These are phyloP conservation scores for Hypoxylon rubiginosum DNA, from an alignment of 2,329 filamentous ascomycete species.

Conservation along the genomic window DNA sequence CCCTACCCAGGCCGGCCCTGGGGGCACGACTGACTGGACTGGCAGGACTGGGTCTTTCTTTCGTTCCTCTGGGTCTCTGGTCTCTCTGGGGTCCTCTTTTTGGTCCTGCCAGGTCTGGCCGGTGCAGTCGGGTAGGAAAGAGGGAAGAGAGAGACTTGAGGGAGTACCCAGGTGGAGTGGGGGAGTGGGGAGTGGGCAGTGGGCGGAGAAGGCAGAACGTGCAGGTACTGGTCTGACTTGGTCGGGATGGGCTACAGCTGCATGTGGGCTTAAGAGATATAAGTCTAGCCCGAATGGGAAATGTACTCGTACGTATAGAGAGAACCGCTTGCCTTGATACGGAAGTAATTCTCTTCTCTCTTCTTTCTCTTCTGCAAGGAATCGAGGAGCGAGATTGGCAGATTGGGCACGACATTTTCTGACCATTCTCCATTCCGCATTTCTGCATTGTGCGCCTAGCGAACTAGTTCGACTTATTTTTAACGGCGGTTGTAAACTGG, in stretches of 20 bases:
- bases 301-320: constrained; percentile 25
- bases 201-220: background rate
- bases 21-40: too few species aligned
- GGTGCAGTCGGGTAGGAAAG: constrained; percentile 39
- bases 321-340: constrained; percentile 27
- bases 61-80: constrained; percentile 2
- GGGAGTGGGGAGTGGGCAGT: background rate
- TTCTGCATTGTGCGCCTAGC: too few species aligned
- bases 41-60: background rate
- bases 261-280: too few species aligned
- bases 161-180: background rate
- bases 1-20: constrained; percentile 10
- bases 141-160: constrained; percentile 36
- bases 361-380: constrained; percentile 29
- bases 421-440: too few species aligned
- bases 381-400: constrained; percentile 39
- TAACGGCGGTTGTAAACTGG: constrained; percentile 36
- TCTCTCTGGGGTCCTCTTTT: constrained; percentile 1
- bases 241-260: constrained; percentile 10
- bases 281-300: constrained; percentile 32
- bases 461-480: constrained; percentile 18
- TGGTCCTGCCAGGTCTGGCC: constrained; percentile 30
- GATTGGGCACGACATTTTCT: constrained; percentile 35
- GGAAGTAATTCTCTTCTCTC: constrained; percentile 39
- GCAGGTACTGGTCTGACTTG: background rate